A percentile compares a stretch with the other conserved stretches of the same genome.
Evolutionary conservation across 139 green algal genomes (phyloP).

Genomic region (Chlamydomonas incerta): DNA sequence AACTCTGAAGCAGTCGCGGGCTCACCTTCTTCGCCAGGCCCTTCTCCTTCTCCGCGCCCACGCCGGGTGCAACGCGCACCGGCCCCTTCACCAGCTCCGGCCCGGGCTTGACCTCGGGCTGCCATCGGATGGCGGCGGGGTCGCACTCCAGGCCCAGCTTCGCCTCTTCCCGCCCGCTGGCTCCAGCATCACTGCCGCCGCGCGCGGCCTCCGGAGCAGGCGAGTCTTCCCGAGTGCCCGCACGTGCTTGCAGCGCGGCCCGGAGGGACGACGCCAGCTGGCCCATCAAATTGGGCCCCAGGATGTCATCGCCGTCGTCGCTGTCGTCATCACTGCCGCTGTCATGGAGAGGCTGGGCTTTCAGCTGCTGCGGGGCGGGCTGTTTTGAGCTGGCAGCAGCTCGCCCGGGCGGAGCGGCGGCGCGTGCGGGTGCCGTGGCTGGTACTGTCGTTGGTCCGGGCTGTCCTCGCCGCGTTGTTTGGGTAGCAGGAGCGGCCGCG

Average conservation of each 20-base stretch:
- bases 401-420: too few relatives aligned
- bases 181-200: not conserved
- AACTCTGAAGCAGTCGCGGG: too few relatives aligned
- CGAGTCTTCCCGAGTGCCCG: not conserved
- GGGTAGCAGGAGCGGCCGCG: too few relatives aligned
- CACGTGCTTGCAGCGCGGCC: not conserved
- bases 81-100: not conserved
- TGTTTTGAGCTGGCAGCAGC: too few relatives aligned
- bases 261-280: constrained; percentile 8
- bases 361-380: not conserved
- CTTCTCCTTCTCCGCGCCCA: constrained; percentile 47
- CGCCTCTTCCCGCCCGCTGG: too few relatives aligned
- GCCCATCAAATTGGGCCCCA: constrained; percentile 14
- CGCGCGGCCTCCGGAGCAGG: not conserved
- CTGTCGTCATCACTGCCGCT: not conserved
- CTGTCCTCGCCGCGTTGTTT: too few relatives aligned
- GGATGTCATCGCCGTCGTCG: constrained; percentile 5
- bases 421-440: too few relatives aligned
- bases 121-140: constrained; percentile 1
- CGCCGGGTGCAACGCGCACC: not conserved
- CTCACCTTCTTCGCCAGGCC: constrained; percentile 55
- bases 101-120: not conserved
- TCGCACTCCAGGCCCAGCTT: constrained; percentile 5
- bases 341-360: not conserved
- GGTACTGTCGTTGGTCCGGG: too few relatives aligned